Conservation (phyloP, 2,329 filamentous ascomycete genomes). For the Dendrostoma leiphaemia region DNA sequence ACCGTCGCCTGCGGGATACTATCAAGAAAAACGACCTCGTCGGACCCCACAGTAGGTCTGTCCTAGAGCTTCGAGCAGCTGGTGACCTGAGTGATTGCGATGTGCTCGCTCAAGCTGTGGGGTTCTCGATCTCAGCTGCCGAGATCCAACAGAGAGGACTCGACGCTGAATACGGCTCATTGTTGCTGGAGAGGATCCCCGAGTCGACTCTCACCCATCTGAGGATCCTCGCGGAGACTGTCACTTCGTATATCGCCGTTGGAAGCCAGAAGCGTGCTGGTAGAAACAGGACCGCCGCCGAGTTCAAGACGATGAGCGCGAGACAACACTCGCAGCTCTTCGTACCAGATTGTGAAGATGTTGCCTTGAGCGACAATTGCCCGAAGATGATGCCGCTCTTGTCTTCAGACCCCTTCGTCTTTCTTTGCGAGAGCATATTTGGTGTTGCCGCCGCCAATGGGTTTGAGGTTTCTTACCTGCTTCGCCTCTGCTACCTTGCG, state of each 20-base stretch:
- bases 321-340: constrained; percentile 77
- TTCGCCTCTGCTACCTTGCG: constrained; percentile 84
- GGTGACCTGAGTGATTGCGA: constrained; percentile 55
- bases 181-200: constrained; percentile 78
- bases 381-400: constrained; percentile 52
- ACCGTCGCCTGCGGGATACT: constrained; percentile 59
- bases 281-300: constrained; percentile 60
- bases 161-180: constrained; percentile 69
- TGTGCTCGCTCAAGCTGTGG: constrained; percentile 65
- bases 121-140: constrained; percentile 80
- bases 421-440: constrained; percentile 76
- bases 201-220: constrained; percentile 83
- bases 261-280: constrained; percentile 64
- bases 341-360: constrained; percentile 33
- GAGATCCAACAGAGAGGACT: constrained; percentile 91
- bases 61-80: constrained; percentile 28
- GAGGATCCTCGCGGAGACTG: constrained; percentile 84
- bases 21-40: constrained; percentile 53
- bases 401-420: constrained; percentile 70
- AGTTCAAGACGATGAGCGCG: constrained; percentile 67
- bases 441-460: constrained; percentile 65
- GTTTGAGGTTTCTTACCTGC: constrained; percentile 73
- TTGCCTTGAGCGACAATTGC: neutral
- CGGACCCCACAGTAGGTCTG: constrained; percentile 33
- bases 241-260: constrained; percentile 78